phyloP scores from a whole-genome alignment of 176 grass and related monocot genomes.

The Leersia perrieri region DNA sequence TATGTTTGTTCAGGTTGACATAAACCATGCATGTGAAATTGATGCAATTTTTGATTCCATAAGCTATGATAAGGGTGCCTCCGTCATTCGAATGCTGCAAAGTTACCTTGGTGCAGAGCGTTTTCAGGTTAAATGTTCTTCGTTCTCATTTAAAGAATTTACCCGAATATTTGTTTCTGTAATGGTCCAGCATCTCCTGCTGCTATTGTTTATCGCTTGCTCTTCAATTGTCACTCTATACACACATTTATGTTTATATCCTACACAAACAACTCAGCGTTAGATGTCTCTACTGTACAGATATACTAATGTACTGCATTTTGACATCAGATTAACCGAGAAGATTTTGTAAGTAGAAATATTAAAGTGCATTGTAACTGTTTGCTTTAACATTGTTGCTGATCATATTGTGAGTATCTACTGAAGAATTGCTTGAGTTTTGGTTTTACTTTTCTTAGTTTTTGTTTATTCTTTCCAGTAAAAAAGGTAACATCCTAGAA shows the following conservation, averaged over 20 bases:
- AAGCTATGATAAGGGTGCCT: constrained; percentile 86
- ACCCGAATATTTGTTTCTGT: constrained; percentile 9
- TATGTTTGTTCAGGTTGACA: constrained; percentile 55
- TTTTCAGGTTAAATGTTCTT: constrained; percentile 64
- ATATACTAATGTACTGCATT: constrained; percentile 11
- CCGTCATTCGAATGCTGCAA: constrained; percentile 89
- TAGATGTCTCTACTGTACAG: neutral
- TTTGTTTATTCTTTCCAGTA: neutral
- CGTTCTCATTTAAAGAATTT: constrained; percentile 7
- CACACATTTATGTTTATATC: constrained; percentile 1
- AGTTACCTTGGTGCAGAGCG: constrained; percentile 73
- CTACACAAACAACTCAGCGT: neutral
- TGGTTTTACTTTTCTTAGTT: neutral
- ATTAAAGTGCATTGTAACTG: neutral
- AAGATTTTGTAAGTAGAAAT: neutral
- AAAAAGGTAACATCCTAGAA: neutral
- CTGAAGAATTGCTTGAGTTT: constrained; percentile 16
- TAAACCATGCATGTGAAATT: constrained; percentile 87
- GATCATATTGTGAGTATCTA: neutral
- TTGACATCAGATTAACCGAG: neutral
- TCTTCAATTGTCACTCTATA: constrained; percentile 1
- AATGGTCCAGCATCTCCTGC: constrained; percentile 4
- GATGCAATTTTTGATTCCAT: constrained; percentile 92
- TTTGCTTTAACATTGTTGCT: neutral
- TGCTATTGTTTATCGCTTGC: neutral